Conservation (phyloP, 441 rosid genomes). For the Melastoma candidum region DNA sequence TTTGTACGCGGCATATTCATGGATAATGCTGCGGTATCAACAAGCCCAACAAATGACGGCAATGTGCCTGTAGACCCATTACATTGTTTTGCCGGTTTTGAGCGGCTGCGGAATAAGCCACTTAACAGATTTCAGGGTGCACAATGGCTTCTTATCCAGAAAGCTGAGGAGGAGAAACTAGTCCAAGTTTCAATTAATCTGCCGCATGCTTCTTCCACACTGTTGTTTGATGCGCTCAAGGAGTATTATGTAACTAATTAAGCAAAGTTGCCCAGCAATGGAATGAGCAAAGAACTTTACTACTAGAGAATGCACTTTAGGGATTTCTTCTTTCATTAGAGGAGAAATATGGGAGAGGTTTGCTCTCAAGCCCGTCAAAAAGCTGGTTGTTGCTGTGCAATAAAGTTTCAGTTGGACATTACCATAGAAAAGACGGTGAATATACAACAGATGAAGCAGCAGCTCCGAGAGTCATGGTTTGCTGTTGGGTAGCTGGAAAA, state of each 20-base stretch:
- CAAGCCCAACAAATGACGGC: conserved; percentile 83
- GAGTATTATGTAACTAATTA: conserved; percentile 72
- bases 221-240: conserved; percentile 44
- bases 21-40: conserved; percentile 81
- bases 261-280: conserved; percentile 93
- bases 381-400: conserved; percentile 69
- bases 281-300: conserved; percentile 90
- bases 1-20: conserved; percentile 60
- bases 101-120: conserved; percentile 95
- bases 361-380: conserved; percentile 74
- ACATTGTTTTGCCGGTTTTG: conserved; percentile 76
- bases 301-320: conserved; percentile 67
- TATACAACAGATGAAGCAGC: conserved; percentile 79
- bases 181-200: conserved; percentile 79
- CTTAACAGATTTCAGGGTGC: conserved; percentile 72
- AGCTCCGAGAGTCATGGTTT: conserved; percentile 95
- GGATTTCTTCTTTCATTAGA: conserved; percentile 73
- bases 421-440: conserved; percentile 74
- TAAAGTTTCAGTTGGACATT: conserved; percentile 87
- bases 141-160: conserved; percentile 97
- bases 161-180: conserved; percentile 98
- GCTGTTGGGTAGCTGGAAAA: conserved; percentile 99
- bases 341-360: conserved; percentile 94
- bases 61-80: conserved; percentile 67
- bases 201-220: conserved; percentile 41